These are phyloP conservation scores for Pugionium cornutum DNA, from an alignment of 345 rosid species.

Conservation along the genomic window DNA sequence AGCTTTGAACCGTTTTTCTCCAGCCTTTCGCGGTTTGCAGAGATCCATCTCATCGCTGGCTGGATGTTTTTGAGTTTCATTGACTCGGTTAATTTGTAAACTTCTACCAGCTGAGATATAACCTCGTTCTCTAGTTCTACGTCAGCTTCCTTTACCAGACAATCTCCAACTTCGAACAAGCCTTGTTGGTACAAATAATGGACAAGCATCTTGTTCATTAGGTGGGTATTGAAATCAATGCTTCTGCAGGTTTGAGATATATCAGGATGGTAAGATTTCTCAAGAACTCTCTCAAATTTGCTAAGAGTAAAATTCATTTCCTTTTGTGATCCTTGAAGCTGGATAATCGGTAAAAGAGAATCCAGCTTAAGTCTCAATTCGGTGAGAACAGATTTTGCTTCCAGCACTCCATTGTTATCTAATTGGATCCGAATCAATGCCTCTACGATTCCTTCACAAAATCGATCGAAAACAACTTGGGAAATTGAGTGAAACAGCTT, in stretches of 20 bases:
- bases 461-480: slow-evolving; percentile 52
- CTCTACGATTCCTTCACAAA: slow-evolving; percentile 52
- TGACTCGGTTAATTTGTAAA: slow-evolving; percentile 59
- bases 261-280: slow-evolving; percentile 57
- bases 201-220: slow-evolving; percentile 64
- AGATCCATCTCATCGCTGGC: slow-evolving; percentile 77
- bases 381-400: slow-evolving; percentile 40
- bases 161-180: slow-evolving; percentile 79
- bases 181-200: slow-evolving; percentile 73
- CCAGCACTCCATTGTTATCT: slow-evolving; percentile 30
- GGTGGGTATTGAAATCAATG: slow-evolving; percentile 55
- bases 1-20: slow-evolving; percentile 49
- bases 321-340: slow-evolving; percentile 62
- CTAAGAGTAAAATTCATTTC: slow-evolving; percentile 49
- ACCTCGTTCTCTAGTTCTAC: slow-evolving; percentile 46
- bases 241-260: slow-evolving; percentile 68
- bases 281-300: slow-evolving; percentile 64
- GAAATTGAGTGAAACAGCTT: slow-evolving; percentile 54
- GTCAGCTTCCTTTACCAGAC: slow-evolving; percentile 60
- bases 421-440: slow-evolving; percentile 48
- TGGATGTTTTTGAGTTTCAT: slow-evolving; percentile 51
- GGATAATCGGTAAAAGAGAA: slow-evolving; percentile 46
- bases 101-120: slow-evolving; percentile 56
- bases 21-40: slow-evolving; percentile 53
- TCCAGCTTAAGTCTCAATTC: slow-evolving; percentile 59